These are phyloP conservation scores for Ogataea populi-albae DNA, from an alignment of 805 yeast genomes.

Conservation along the genomic window DNA sequence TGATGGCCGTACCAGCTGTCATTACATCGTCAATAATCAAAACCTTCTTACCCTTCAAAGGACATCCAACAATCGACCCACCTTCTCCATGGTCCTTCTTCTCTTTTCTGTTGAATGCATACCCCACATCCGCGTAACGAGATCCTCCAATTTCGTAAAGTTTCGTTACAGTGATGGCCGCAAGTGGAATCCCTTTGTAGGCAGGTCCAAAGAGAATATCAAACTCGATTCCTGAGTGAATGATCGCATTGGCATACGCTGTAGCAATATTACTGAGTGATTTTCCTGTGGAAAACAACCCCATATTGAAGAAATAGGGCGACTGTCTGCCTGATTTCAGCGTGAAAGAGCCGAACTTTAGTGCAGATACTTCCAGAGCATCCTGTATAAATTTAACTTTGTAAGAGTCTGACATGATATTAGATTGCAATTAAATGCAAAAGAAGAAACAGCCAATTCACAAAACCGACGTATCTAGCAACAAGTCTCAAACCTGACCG, in stretches of 20 bases:
- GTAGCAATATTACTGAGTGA: constrained; percentile 77
- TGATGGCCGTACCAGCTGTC: constrained; percentile 98
- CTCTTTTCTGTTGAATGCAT: constrained; percentile 95
- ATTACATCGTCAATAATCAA: constrained; percentile 94
- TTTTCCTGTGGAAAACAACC: constrained; percentile 81
- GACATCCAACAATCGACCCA: constrained; percentile 86
- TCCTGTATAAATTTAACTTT: constrained; percentile 60
- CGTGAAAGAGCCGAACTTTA: constrained; percentile 85
- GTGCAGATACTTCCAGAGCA: constrained; percentile 78
- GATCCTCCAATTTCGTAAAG: constrained; percentile 87
- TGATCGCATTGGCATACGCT: constrained; percentile 86
- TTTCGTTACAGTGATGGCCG: constrained; percentile 90
- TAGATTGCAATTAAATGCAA: no score
- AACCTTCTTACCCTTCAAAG: constrained; percentile 66
- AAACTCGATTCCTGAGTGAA: constrained; percentile 75
- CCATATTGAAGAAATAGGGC: constrained; percentile 95
- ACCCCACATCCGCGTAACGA: constrained; percentile 68
- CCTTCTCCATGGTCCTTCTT: constrained; percentile 99
- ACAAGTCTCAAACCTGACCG: no score
- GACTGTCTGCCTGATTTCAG: constrained; percentile 89
- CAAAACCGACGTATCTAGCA: no score
- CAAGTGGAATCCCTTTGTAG: constrained; percentile 94
- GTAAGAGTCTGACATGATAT: constrained; percentile 17
- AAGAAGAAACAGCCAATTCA: no score
- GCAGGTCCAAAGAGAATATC: constrained; percentile 97